Conservation (phyloP, 495 filamentous ascomycete genomes). For the Cercophora scortea region DNA sequence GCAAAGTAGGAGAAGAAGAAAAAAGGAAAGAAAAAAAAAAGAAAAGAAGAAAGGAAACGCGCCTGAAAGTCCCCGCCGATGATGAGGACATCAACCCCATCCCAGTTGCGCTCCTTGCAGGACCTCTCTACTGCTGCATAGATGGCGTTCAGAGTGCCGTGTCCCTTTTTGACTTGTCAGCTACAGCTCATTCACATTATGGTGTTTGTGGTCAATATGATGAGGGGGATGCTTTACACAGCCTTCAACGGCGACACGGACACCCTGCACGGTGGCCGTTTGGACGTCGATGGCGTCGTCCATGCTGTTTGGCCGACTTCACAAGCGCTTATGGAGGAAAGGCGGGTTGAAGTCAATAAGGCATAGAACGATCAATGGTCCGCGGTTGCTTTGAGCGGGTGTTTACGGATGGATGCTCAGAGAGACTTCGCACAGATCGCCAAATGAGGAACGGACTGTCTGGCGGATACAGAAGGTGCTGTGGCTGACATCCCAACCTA, state of each 20-base stretch:
- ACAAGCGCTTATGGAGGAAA: too few relatives aligned
- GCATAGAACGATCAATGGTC: too few relatives aligned
- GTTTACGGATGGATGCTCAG: too few relatives aligned
- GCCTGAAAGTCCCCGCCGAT: slow-evolving; percentile 91
- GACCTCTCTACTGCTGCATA: slow-evolving; percentile 65
- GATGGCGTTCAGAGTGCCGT: slow-evolving; percentile 84
- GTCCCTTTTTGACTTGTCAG: slow-evolving; percentile 51
- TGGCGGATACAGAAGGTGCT: too few relatives aligned
- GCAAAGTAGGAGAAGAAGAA: neutral
- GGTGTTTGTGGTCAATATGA: neutral
- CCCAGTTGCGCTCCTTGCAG: slow-evolving; percentile 60
- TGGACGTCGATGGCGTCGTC: too few relatives aligned
- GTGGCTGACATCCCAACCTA: too few relatives aligned
- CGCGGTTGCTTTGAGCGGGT: neutral
- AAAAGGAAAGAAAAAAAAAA: neutral
- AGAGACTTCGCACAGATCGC: too few relatives aligned
- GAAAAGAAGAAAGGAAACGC: slow-evolving; percentile 7
- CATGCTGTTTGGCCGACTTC: too few relatives aligned
- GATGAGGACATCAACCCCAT: slow-evolving; percentile 71
- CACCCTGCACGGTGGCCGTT: slow-evolving; percentile 18
- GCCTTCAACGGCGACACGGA: slow-evolving; percentile 61
- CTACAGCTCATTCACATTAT: neutral
- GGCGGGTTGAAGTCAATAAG: too few relatives aligned
- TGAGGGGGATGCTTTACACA: slow-evolving; percentile 54
- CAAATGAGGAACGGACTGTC: too few relatives aligned